Conservation (phyloP, 2,329 filamentous ascomycete genomes). For the Periconia digitata region DNA sequence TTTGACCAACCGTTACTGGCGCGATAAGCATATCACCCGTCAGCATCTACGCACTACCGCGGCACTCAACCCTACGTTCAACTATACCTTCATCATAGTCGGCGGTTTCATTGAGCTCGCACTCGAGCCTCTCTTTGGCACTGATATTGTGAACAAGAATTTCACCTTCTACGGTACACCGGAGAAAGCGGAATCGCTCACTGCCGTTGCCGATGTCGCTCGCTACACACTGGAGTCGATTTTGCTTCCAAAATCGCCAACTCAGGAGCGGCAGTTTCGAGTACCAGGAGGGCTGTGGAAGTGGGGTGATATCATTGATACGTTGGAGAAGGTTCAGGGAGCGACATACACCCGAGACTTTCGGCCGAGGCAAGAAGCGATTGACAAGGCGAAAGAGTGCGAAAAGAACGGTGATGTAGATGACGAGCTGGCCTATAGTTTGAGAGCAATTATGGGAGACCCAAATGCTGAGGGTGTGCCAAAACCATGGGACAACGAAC, state of each 20-base stretch:
- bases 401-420: too few species aligned
- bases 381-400: too few species aligned
- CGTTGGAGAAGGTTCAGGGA: too few species aligned
- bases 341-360: too few species aligned
- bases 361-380: too few species aligned
- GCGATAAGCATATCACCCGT: constrained; percentile 13
- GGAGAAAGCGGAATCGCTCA: constrained; percentile 10
- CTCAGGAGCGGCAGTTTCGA: constrained; percentile 10
- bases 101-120: constrained; percentile 11
- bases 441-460: too few species aligned
- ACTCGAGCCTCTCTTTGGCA: constrained; percentile 8
- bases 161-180: constrained; percentile 12
- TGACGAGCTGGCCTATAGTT: too few species aligned
- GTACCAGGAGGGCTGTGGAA: constrained; percentile 6
- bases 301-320: constrained; percentile 10
- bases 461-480: too few species aligned
- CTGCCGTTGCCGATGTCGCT: constrained; percentile 8
- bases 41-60: constrained; percentile 8
- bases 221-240: constrained; percentile 9
- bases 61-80: constrained; percentile 6
- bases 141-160: constrained; percentile 10
- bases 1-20: constrained; percentile 11
- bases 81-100: constrained; percentile 9
- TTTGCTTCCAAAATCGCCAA: constrained; percentile 9
- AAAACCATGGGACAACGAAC: too few species aligned